Evolutionary conservation across 225 moss, liverwort and hornwort species (phyloP).

Genomic region (Takakia lepidozioides): DNA sequence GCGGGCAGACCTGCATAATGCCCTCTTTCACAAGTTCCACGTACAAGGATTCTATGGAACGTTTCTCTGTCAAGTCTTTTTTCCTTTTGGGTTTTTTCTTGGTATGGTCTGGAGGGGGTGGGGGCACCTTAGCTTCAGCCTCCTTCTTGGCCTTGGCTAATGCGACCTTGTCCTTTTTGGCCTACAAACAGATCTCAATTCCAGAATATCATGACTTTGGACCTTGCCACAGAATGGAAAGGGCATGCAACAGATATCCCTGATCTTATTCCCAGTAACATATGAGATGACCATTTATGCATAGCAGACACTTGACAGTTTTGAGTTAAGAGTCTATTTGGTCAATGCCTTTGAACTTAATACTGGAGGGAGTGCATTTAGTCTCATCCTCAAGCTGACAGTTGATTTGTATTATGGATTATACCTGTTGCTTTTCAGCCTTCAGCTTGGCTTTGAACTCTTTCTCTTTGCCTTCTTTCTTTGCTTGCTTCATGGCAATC

Average conservation of each 20-base stretch:
- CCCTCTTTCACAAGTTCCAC: constrained; percentile 61
- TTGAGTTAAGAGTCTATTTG: too few relatives aligned
- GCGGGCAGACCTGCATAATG: constrained; percentile 59
- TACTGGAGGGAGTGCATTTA: too few relatives aligned
- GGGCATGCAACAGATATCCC: too few relatives aligned
- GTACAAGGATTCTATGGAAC: constrained; percentile 50
- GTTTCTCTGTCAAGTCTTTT: constrained; percentile 57
- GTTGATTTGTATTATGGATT: too few relatives aligned
- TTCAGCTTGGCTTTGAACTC: constrained; percentile 82
- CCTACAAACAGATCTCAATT: too few relatives aligned
- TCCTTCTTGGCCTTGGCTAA: constrained; percentile 66
- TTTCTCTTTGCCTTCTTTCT: constrained; percentile 78
- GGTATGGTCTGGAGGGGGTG: constrained; percentile 7
- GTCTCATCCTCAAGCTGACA: too few relatives aligned
- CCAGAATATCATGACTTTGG: too few relatives aligned
- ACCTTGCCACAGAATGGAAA: too few relatives aligned
- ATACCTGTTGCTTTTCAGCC: constrained; percentile 70
- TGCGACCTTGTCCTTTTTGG: constrained; percentile 56
- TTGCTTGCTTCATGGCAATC: constrained; percentile 61
- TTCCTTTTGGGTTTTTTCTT: constrained; percentile 47
- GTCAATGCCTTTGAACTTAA: too few relatives aligned
- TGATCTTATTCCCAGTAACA: too few relatives aligned
- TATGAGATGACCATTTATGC: too few relatives aligned
- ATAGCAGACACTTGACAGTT: too few relatives aligned
- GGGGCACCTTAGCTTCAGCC: constrained; percentile 17